phyloP scores from a whole-genome alignment of 2,329 filamentous ascomycete species.

The Blastomyces percursus region DNA sequence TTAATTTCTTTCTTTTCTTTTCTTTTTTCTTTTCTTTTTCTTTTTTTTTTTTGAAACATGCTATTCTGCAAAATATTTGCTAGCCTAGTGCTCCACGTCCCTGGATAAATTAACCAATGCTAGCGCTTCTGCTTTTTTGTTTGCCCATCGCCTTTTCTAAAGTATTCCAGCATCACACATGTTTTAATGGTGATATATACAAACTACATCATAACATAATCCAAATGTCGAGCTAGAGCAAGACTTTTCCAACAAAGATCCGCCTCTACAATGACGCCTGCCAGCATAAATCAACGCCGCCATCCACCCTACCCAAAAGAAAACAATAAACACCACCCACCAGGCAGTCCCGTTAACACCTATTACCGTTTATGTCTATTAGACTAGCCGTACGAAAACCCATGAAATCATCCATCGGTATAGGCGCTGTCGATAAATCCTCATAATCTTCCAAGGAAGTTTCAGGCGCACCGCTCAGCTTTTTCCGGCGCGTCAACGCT shows the following conservation, averaged over 20 bases:
- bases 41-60: not conserved
- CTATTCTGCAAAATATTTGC: not conserved
- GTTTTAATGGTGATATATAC: not conserved
- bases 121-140: not conserved
- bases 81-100: not conserved
- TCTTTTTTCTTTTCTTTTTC: not conserved
- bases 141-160: not conserved
- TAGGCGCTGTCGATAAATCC: not conserved
- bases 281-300: not conserved
- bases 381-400: constrained; percentile 2
- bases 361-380: not conserved
- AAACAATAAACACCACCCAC: not conserved
- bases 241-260: not conserved
- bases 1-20: too few species aligned
- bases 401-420: not conserved
- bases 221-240: not conserved
- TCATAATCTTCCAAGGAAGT: constrained; percentile 11
- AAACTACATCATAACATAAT: not conserved
- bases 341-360: too few species aligned
- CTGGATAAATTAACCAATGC: not conserved
- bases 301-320: not conserved
- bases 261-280: not conserved
- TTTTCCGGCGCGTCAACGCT: constrained; percentile 48
- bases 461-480: constrained; percentile 21
- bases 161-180: not conserved